Conservation (phyloP, 208 protist genomes). For the Acanthamoeba royreba region DNA sequence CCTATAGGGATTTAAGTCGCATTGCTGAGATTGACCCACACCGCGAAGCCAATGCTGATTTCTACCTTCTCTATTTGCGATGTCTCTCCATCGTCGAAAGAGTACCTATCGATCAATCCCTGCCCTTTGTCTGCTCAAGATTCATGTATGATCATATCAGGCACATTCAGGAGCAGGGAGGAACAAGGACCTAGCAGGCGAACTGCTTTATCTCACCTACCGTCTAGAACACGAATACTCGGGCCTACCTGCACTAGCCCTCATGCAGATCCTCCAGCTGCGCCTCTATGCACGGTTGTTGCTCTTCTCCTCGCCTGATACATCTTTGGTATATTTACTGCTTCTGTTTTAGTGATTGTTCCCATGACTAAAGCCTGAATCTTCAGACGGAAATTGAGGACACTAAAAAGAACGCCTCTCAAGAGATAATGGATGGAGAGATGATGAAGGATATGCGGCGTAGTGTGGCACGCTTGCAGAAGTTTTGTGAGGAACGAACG, state of each 20-base stretch:
- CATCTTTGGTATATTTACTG: not conserved
- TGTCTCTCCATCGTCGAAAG: not conserved
- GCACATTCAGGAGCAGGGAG: not conserved
- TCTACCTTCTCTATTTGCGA: not conserved
- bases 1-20: not conserved
- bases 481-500: not conserved
- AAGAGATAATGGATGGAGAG: not conserved
- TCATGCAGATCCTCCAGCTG: not conserved
- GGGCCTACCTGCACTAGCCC: not conserved
- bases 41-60: not conserved
- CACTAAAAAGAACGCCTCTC: too few relatives aligned
- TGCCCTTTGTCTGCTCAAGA: too few relatives aligned
- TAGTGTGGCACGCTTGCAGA: not conserved
- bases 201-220: not conserved
- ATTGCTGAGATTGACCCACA: not conserved
- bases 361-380: not conserved
- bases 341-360: not conserved
- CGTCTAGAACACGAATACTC: not conserved
- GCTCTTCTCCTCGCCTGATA: not conserved
- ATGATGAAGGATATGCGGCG: not conserved
- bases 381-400: too few relatives aligned
- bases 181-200: not conserved
- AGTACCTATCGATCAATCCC: too few relatives aligned
- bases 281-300: not conserved
- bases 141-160: too few relatives aligned